Evolutionary conservation across 208 protist genomes (phyloP).

Genomic region (Entamoeba moshkovskii): DNA sequence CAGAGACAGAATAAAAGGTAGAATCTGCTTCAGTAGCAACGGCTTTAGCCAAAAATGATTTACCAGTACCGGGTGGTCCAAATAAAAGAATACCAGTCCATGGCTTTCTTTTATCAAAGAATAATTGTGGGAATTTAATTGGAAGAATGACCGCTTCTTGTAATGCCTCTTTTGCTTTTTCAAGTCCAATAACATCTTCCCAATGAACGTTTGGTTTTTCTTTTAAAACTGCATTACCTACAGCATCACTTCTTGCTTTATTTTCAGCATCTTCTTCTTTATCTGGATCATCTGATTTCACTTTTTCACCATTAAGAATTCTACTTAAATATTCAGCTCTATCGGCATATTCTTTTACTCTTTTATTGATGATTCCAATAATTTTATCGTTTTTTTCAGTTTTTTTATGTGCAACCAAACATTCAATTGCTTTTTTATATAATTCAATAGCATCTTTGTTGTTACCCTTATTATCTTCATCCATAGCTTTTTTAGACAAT

Average conservation of each 20-base stretch:
- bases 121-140: slow-evolving; percentile 78
- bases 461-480: background rate
- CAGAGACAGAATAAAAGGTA: slow-evolving; percentile 53
- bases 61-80: slow-evolving; percentile 66
- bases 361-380: background rate
- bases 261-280: slow-evolving; percentile 67
- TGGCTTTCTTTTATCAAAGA: slow-evolving; percentile 63
- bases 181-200: slow-evolving; percentile 76
- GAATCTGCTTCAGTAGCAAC: slow-evolving; percentile 67
- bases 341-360: slow-evolving; percentile 74
- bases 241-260: slow-evolving; percentile 56
- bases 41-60: slow-evolving; percentile 59
- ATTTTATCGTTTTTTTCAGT: slow-evolving; percentile 45
- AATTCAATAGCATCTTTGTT: slow-evolving; percentile 50
- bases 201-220: slow-evolving; percentile 78
- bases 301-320: slow-evolving; percentile 26
- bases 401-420: slow-evolving; percentile 76
- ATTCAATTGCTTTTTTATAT: slow-evolving; percentile 75
- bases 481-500: background rate
- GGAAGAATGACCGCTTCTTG: slow-evolving; percentile 86
- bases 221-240: slow-evolving; percentile 59
- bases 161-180: slow-evolving; percentile 73
- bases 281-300: slow-evolving; percentile 37
- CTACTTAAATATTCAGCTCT: slow-evolving; percentile 80
- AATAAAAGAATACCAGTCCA: slow-evolving; percentile 75